Evolutionary conservation across 2,329 filamentous ascomycete genomes (phyloP).

Genomic region (Xylariaceae sp.): DNA sequence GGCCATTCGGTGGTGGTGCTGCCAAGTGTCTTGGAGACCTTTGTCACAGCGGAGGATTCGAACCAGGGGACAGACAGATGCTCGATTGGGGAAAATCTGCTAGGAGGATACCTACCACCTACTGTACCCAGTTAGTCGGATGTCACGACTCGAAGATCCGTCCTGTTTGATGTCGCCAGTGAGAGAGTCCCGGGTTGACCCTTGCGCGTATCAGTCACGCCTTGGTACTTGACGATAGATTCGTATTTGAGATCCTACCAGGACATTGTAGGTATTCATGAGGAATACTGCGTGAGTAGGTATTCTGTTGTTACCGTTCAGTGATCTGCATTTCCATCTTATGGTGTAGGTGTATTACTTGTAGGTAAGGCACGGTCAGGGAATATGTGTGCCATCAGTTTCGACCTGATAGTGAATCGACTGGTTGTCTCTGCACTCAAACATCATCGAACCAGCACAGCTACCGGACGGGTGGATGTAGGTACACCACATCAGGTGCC

Average conservation of each 20-base stretch:
- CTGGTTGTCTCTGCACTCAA: too few species aligned
- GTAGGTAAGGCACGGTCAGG: too few species aligned
- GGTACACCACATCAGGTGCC: too few species aligned
- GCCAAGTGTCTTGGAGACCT: background rate
- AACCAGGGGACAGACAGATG: background rate
- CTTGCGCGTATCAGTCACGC: conserved; percentile 6
- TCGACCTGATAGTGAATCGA: too few species aligned
- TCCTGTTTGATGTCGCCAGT: background rate
- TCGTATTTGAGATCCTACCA: background rate
- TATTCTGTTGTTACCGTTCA: too few species aligned
- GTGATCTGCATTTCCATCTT: too few species aligned
- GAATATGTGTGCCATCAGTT: background rate
- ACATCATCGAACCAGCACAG: too few species aligned
- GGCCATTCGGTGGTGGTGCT: background rate
- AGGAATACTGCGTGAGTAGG: too few species aligned
- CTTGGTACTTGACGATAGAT: background rate
- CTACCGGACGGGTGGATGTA: too few species aligned
- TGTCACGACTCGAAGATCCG: background rate
- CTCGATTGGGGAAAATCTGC: background rate
- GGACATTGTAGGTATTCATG: background rate
- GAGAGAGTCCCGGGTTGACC: conserved; percentile 1
- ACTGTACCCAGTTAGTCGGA: background rate
- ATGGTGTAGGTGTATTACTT: too few species aligned
- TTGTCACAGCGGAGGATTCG: background rate
- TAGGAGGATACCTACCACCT: background rate